Evolutionary conservation across 2,329 filamentous ascomycete species (phyloP).

Genomic region (Allantophomopsis lycopodina): DNA sequence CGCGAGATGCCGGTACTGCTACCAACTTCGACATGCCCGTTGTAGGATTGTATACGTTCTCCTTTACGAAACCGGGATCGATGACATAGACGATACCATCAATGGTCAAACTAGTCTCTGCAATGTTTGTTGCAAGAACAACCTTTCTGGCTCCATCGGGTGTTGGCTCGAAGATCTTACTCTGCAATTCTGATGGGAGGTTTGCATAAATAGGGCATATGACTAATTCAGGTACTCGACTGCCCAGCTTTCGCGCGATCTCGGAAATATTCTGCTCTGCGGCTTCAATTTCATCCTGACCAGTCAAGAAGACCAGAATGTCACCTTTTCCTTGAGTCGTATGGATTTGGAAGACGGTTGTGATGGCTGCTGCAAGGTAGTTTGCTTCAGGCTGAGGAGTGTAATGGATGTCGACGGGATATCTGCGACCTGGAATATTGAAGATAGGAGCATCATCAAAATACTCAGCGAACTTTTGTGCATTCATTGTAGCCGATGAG

Average conservation of each 20-base stretch:
- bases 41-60: conserved; percentile 83
- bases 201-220: conserved; percentile 93
- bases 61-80: conserved; percentile 88
- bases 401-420: conserved; percentile 85
- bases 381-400: conserved; percentile 86
- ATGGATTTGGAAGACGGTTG: conserved; percentile 91
- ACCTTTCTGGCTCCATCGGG: conserved; percentile 79
- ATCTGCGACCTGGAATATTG: conserved; percentile 81
- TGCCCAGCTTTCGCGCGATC: conserved; percentile 75
- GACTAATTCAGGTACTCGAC: conserved; percentile 72
- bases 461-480: conserved; percentile 80
- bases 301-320: conserved; percentile 88
- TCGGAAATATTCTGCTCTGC: conserved; percentile 75
- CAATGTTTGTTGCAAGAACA: conserved; percentile 91
- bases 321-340: conserved; percentile 75
- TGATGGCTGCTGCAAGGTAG: conserved; percentile 81
- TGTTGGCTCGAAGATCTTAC: conserved; percentile 89
- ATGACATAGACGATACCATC: conserved; percentile 95
- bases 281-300: conserved; percentile 90
- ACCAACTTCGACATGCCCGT: conserved; percentile 89
- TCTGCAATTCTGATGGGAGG: conserved; percentile 77
- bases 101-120: conserved; percentile 89
- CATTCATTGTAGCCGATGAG: conserved; percentile 88
- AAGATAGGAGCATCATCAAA: conserved; percentile 91
- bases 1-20: conserved; percentile 80